phyloP scores from a whole-genome alignment of 768 basidiomycete genomes.

The Leccinum uliginosum region DNA sequence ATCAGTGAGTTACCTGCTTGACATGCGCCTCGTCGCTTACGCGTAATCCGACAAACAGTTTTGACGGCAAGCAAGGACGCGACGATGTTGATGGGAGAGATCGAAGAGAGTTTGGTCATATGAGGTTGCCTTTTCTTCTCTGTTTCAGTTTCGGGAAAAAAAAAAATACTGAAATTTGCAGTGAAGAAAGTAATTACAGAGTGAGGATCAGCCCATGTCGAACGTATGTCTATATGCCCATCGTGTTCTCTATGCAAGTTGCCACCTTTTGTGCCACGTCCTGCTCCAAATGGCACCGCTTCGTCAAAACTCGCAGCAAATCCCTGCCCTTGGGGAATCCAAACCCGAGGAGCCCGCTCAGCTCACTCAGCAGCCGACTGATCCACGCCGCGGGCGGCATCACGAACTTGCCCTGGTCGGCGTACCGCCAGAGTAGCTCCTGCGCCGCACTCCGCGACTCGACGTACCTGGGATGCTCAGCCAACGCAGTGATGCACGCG shows the following conservation, averaged over 20 bases:
- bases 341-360: constrained; percentile 15
- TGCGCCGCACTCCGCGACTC: constrained; percentile 19
- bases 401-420: constrained; percentile 22
- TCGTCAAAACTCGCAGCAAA: constrained; percentile 20
- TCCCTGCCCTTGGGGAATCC: constrained; percentile 19
- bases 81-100: constrained; percentile 88
- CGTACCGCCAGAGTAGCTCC: constrained; percentile 19
- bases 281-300: constrained; percentile 20
- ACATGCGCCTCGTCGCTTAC: constrained; percentile 5
- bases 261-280: constrained; percentile 24
- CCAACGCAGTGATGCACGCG: constrained; percentile 28
- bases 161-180: background rate
- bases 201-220: background rate
- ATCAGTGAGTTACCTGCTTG: constrained; percentile 57
- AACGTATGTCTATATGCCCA: constrained; percentile 2
- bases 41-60: constrained; percentile 41
- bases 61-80: constrained; percentile 91
- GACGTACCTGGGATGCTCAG: constrained; percentile 18
- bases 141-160: background rate
- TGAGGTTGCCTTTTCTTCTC: constrained; percentile 24
- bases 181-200: constrained; percentile 1
- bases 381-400: constrained; percentile 24
- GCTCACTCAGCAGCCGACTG: constrained; percentile 13
- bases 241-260: constrained; percentile 16
- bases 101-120: constrained; percentile 59